Conservation (phyloP, 768 basidiomycete species). For the Tricholoma terreum region DNA sequence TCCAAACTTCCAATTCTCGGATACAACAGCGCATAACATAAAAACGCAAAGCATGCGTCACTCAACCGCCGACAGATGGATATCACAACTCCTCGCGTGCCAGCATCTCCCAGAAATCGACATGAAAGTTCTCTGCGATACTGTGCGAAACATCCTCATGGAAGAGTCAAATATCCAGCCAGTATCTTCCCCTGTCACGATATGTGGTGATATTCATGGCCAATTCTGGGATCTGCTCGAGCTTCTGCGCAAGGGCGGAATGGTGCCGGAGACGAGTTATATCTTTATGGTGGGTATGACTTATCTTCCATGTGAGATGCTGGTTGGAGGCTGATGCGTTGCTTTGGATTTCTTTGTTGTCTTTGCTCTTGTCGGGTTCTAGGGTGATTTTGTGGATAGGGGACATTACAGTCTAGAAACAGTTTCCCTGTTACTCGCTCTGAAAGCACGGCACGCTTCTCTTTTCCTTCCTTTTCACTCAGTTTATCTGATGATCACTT, state of each 20-base stretch:
- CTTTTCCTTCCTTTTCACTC: background rate
- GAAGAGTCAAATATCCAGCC: slow-evolving; percentile 99
- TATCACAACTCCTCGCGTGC: slow-evolving; percentile 83
- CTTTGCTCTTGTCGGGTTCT: slow-evolving; percentile 14
- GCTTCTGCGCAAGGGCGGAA: slow-evolving; percentile 81
- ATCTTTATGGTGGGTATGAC: slow-evolving; percentile 89
- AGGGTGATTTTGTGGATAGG: slow-evolving; percentile 98
- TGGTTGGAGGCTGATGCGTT: slow-evolving; percentile 18
- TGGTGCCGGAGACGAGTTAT: slow-evolving; percentile 85
- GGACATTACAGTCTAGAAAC: slow-evolving; percentile 97
- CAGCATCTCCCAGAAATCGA: slow-evolving; percentile 86
- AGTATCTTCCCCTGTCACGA: slow-evolving; percentile 91
- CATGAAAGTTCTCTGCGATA: slow-evolving; percentile 91
- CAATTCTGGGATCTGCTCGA: slow-evolving; percentile 98
- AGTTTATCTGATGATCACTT: slow-evolving; percentile 6
- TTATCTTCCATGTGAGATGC: slow-evolving; percentile 28
- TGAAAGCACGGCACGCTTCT: slow-evolving; percentile 75
- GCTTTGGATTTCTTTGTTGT: slow-evolving; percentile 2
- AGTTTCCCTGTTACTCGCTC: slow-evolving; percentile 79
- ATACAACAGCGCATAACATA: too few relatives aligned
- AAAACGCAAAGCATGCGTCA: slow-evolving; percentile 17
- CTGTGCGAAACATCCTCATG: slow-evolving; percentile 83
- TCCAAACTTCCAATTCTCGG: too few relatives aligned
- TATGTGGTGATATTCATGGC: slow-evolving; percentile 95
- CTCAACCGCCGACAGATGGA: slow-evolving; percentile 72